phyloP scores from a whole-genome alignment of 2,329 filamentous ascomycete species.

The Apiospora koreana region DNA sequence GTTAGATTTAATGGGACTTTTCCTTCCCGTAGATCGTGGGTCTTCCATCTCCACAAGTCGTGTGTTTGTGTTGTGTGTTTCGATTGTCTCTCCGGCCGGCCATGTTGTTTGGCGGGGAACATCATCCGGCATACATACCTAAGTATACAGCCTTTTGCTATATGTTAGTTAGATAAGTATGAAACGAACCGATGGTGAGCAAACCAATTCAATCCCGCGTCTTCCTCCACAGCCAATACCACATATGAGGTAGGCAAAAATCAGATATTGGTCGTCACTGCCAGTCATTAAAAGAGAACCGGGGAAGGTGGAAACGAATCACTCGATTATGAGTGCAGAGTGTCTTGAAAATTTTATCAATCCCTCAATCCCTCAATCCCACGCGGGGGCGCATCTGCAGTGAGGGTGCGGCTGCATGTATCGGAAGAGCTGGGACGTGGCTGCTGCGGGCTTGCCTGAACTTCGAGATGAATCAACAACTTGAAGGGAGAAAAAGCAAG shows the following conservation, averaged over 20 bases:
- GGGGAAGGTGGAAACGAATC: no score
- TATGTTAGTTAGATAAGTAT: neutral
- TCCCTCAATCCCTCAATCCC: neutral
- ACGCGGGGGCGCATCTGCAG: neutral
- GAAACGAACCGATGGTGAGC: neutral
- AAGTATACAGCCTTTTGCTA: neutral
- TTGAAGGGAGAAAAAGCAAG: slow-evolving; percentile 1
- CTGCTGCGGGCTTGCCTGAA: neutral
- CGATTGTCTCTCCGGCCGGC: neutral
- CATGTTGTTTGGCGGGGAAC: neutral
- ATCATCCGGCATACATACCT: neutral
- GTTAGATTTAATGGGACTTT: neutral
- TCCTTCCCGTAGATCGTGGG: neutral
- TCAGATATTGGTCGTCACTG: neutral
- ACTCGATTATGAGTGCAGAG: no score
- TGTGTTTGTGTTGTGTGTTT: neutral
- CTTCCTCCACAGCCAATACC: no score
- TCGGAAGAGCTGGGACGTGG: neutral
- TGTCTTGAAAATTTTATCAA: neutral
- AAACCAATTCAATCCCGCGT: neutral
- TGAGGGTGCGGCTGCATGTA: neutral
- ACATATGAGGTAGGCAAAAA: no score
- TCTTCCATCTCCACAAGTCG: neutral
- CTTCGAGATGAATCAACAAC: neutral
- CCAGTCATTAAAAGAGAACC: no score